These are phyloP conservation scores for Wakefieldia striispora DNA, from an alignment of 768 basidiomycete genomes.

Conservation along the genomic window DNA sequence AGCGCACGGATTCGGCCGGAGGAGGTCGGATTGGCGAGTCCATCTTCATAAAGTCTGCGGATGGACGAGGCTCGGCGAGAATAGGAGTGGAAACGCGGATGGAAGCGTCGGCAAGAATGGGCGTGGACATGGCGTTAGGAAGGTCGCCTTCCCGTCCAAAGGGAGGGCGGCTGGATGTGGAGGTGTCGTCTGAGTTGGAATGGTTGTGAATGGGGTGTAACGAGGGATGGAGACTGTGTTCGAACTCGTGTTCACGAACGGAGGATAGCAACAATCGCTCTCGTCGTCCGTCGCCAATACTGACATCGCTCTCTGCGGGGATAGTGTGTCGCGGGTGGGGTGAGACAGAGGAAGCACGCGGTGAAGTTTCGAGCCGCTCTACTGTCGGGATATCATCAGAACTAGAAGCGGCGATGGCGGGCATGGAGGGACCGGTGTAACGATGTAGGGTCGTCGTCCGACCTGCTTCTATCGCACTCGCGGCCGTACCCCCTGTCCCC, in stretches of 20 bases:
- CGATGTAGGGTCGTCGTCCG: conserved; percentile 18
- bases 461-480: conserved; percentile 9
- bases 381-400: conserved; percentile 31
- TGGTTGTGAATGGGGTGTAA: conserved; percentile 11
- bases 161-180: conserved; percentile 23
- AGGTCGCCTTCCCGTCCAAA: conserved; percentile 22
- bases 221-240: conserved; percentile 13
- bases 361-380: conserved; percentile 26
- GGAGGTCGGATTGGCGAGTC: conserved; percentile 39
- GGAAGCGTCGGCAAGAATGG: conserved; percentile 24
- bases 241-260: conserved; percentile 23
- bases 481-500: neutral
- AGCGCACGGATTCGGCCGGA: conserved; percentile 33
- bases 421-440: conserved; percentile 19
- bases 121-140: conserved; percentile 31
- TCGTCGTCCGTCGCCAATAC: conserved; percentile 19
- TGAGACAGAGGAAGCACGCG: conserved; percentile 25
- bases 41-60: conserved; percentile 51
- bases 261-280: conserved; percentile 26
- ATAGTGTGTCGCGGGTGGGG: conserved; percentile 17
- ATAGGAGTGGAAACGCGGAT: conserved; percentile 35
- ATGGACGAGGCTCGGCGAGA: conserved; percentile 40
- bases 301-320: conserved; percentile 18
- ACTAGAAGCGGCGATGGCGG: conserved; percentile 20
- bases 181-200: conserved; percentile 22